Percentiles rank a stretch among this genome's conserved stretches.
Conservation (phyloP, 352 stramenopile species). For the Globisporangium canariense region DNA sequence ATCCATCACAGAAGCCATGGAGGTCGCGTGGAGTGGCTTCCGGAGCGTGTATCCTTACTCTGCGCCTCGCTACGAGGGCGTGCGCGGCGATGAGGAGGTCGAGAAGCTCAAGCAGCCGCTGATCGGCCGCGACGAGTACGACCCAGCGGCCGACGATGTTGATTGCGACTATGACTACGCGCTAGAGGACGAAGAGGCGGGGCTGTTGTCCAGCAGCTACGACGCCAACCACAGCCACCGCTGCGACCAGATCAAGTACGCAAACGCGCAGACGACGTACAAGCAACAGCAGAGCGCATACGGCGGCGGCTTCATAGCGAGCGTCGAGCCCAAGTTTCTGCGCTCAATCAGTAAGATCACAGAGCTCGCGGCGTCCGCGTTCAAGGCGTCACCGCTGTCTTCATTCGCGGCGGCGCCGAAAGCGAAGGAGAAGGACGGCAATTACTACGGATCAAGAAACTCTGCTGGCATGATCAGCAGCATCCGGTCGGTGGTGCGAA, state of each 20-base stretch:
- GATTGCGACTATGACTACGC: slow-evolving; percentile 14
- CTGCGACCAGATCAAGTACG: neutral
- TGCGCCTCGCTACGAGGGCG: slow-evolving; percentile 21
- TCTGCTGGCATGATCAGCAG: slow-evolving; percentile 8
- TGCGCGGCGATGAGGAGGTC: slow-evolving; percentile 27
- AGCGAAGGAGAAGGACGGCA: neutral
- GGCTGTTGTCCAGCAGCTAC: slow-evolving; percentile 2
- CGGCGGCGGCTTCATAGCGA: slow-evolving; percentile 10
- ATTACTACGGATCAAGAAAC: slow-evolving; percentile 4
- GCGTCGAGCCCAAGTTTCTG: slow-evolving; percentile 26
- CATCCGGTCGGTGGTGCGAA: slow-evolving; percentile 19
- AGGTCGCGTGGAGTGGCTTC: slow-evolving; percentile 16
- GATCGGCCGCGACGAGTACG: slow-evolving; percentile 23
- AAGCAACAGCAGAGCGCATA: neutral
- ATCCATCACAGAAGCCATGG: neutral
- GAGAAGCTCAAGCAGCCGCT: slow-evolving; percentile 38
- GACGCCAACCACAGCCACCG: neutral
- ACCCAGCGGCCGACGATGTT: slow-evolving; percentile 5
- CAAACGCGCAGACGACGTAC: neutral
- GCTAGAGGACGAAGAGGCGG: slow-evolving; percentile 14
- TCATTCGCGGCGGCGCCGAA: neutral
- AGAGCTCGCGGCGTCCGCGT: slow-evolving; percentile 11
- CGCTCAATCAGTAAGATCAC: slow-evolving; percentile 18
- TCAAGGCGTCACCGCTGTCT: slow-evolving; percentile 10
- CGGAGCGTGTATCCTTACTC: slow-evolving; percentile 23